phyloP scores from a whole-genome alignment of 1,139 yeast species.

The Hansenula sp. region DNA sequence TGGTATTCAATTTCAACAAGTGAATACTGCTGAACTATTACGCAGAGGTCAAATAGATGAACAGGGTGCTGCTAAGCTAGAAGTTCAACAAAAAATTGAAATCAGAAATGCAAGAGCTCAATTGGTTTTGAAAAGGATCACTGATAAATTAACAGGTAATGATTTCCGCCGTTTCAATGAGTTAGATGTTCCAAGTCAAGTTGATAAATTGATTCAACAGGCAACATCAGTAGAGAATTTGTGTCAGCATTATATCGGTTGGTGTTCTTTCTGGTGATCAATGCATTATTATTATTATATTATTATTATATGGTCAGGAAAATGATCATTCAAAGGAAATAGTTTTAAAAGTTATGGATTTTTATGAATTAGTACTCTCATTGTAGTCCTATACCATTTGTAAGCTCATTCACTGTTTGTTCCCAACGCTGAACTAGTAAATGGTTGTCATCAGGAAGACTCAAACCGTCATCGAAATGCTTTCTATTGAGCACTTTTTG shows the following conservation, averaged over 20 bases:
- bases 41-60: constrained; percentile 75
- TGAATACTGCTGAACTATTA: constrained; percentile 62
- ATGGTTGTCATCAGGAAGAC: constrained; percentile 31
- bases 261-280: constrained; percentile 95
- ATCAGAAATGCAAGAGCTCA: constrained; percentile 89
- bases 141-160: constrained; percentile 90
- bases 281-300: background rate
- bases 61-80: constrained; percentile 67
- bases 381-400: background rate
- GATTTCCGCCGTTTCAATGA: constrained; percentile 75
- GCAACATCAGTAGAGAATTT: constrained; percentile 95
- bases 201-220: constrained; percentile 88
- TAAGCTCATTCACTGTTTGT: constrained; percentile 7
- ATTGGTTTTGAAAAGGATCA: constrained; percentile 81
- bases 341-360: background rate
- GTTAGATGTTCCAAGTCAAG: constrained; percentile 83
- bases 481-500: constrained; percentile 42
- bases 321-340: no score
- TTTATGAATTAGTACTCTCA: no score
- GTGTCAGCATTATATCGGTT: constrained; percentile 96
- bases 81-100: constrained; percentile 72
- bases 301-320: background rate
- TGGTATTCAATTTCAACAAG: constrained; percentile 60
- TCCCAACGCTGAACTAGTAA: constrained; percentile 37
- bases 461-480: constrained; percentile 48